These are phyloP conservation scores for Glarea lozoyensis DNA, from an alignment of 495 filamentous ascomycete species.

Conservation along the genomic window DNA sequence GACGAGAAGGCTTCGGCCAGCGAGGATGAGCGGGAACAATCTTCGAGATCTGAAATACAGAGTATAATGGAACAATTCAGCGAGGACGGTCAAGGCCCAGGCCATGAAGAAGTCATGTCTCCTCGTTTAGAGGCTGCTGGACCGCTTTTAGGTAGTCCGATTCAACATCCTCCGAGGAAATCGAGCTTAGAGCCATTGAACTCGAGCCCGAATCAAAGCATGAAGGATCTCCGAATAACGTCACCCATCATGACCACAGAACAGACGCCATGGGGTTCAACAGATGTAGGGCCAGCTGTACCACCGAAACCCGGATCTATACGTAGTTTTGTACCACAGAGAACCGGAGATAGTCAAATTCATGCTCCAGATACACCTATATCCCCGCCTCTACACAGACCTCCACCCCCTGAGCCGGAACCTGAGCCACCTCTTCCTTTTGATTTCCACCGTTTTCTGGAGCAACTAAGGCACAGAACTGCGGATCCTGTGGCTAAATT, in stretches of 20 bases:
- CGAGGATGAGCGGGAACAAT: slow-evolving; percentile 51
- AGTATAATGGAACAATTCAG: slow-evolving; percentile 89
- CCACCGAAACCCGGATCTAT: slow-evolving; percentile 39
- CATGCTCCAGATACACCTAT: slow-evolving; percentile 34
- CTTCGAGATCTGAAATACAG: slow-evolving; percentile 80
- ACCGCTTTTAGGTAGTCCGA: slow-evolving; percentile 52
- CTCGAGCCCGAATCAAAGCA: slow-evolving; percentile 34
- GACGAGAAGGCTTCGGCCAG: slow-evolving; percentile 42
- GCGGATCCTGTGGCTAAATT: slow-evolving; percentile 96
- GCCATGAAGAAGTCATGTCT: slow-evolving; percentile 72
- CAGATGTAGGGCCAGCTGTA: slow-evolving; percentile 40
- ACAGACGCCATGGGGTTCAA: slow-evolving; percentile 23
- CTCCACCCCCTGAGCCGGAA: slow-evolving; percentile 74
- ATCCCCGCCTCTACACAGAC: slow-evolving; percentile 52
- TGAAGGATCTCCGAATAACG: slow-evolving; percentile 36
- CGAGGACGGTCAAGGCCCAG: slow-evolving; percentile 55
- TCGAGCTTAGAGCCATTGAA: slow-evolving; percentile 72
- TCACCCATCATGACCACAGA: slow-evolving; percentile 22
- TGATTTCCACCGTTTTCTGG: slow-evolving; percentile 95
- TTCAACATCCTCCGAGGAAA: slow-evolving; percentile 69
- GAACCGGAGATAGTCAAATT: slow-evolving; percentile 28
- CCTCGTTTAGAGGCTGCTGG: slow-evolving; percentile 66
- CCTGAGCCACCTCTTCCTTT: slow-evolving; percentile 87
- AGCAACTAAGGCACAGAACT: slow-evolving; percentile 88
- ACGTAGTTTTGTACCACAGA: slow-evolving; percentile 23